Conservation (phyloP, 495 filamentous ascomycete genomes). For the Tetracladium setigerum region DNA sequence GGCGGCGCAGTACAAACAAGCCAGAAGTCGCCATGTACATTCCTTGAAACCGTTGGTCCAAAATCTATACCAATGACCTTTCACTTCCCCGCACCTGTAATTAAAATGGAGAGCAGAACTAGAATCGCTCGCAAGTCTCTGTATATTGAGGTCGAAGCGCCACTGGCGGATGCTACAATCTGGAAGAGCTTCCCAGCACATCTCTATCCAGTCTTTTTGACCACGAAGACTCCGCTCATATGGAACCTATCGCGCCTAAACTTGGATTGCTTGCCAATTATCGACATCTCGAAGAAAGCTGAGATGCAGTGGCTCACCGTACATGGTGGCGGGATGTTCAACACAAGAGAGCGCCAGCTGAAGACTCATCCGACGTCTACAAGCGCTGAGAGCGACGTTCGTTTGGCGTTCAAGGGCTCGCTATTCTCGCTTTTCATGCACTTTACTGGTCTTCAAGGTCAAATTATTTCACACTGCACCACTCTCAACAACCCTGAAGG, state of each 20-base stretch:
- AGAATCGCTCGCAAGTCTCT: constrained; percentile 37
- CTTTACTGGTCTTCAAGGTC: constrained; percentile 32
- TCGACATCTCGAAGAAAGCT: constrained; percentile 23
- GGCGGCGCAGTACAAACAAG: constrained; percentile 12
- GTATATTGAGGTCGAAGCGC: constrained; percentile 38
- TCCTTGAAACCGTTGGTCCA: constrained; percentile 13
- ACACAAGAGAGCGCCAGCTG: constrained; percentile 29
- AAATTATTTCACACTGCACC: constrained; percentile 31
- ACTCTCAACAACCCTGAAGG: constrained; percentile 25
- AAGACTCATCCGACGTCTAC: constrained; percentile 7
- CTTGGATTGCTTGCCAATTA: constrained; percentile 33
- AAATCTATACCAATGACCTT: constrained; percentile 12
- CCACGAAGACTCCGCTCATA: constrained; percentile 12
- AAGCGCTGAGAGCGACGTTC: constrained; percentile 14
- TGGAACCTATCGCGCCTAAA: constrained; percentile 34
- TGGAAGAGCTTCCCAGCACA: constrained; percentile 20
- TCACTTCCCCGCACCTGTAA: constrained; percentile 35
- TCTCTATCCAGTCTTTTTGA: constrained; percentile 23
- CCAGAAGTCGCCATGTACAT: constrained; percentile 13
- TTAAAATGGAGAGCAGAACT: constrained; percentile 23
- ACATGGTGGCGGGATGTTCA: constrained; percentile 30
- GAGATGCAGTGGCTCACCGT: constrained; percentile 28
- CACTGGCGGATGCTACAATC: constrained; percentile 17
- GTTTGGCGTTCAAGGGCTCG: constrained; percentile 41
- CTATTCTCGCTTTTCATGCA: constrained; percentile 37